Percentiles rank a stretch among this genome's conserved stretches.
Conservation (phyloP, 2,329 filamentous ascomycete species). For the Blastomyces emzantsi region DNA sequence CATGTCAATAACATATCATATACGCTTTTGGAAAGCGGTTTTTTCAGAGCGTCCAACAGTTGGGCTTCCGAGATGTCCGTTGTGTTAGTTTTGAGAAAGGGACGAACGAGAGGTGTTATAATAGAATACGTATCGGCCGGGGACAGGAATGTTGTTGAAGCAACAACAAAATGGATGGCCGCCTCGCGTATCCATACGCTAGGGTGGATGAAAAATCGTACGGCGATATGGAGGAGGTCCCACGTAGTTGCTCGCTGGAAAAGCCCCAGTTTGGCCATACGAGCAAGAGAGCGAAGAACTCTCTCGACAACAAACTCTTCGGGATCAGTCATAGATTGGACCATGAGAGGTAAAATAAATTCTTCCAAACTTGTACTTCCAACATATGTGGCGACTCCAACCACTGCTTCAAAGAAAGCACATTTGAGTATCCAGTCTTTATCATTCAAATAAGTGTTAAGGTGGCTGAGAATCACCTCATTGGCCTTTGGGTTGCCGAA, state of each 20-base stretch:
- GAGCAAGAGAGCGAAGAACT: conserved; percentile 76
- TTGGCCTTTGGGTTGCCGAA: conserved; percentile 88
- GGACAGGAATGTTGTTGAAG: conserved; percentile 65
- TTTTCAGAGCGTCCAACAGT: conserved; percentile 73
- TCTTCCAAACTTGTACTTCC: conserved; percentile 85
- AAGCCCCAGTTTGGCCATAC: conserved; percentile 78
- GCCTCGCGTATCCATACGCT: conserved; percentile 94
- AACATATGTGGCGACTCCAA: conserved; percentile 84
- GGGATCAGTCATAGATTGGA: conserved; percentile 83
- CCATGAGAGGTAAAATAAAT: conserved; percentile 91
- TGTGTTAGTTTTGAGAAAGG: conserved; percentile 69
- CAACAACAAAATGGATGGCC: conserved; percentile 71
- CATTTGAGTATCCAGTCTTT: conserved; percentile 94
- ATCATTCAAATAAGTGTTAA: conserved; percentile 96
- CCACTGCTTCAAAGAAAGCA: conserved; percentile 90
- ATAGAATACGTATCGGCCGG: conserved; percentile 76
- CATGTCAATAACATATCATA: conserved; percentile 80
- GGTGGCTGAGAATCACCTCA: conserved; percentile 89
- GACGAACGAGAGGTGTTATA: conserved; percentile 66
- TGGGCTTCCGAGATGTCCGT: conserved; percentile 61
- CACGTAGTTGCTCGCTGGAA: conserved; percentile 76
- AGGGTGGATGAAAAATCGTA: conserved; percentile 82
- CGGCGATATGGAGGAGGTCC: conserved; percentile 77
- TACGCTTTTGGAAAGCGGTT: conserved; percentile 66
- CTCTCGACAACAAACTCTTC: conserved; percentile 93